Evolutionary conservation across 169 alveolate species (phyloP), one percentile per base, ranked within the genome.

Genomic region (Besnoitia besnoiti): DNA sequence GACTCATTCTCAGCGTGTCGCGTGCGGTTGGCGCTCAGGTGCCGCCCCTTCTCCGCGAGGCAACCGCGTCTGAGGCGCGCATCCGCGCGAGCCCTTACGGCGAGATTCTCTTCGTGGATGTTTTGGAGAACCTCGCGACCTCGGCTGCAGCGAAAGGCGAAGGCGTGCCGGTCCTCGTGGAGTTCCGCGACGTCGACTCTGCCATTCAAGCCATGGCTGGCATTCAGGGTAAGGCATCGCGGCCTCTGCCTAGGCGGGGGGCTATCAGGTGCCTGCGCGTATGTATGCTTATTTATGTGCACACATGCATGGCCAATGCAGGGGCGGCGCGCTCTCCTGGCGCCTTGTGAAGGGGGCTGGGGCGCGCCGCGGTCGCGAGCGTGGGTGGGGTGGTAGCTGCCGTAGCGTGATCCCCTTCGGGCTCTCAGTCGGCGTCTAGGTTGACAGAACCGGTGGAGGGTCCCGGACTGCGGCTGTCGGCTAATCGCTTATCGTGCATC

Each of bases 121-220:
- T 77, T 2, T 35, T 40, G 30, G 87, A 77, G 61, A 7, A 37
- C 30, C 87, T 77, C 59, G 87, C 87, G 37, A 77, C 87, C 14
- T 27, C 49, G 14, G 61, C 49, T 12, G 87, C 87, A 40, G 87
- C 87, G 35, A 77, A 77, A 37, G 87, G 87, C 16, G 87, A 77
- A 37, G 87, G 87, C 37, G 87, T 77, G 10, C 87, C 87, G 21
- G 87, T 77, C 40, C 87, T 77, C 3, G 87, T 77, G 30, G 87
- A 77, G 87, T 77, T 77, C 59, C n/a, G 40, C 35, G 87, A 77
- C 87, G 87, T 77, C 55, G 87, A 77, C 21, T 40, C 87, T 39
- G 87, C 87, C 59, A 77, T 77, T 27, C 87, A 77, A 39, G 87
- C 87, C 33, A 77, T 77, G 87, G 4, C 61, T 3, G 87, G 87